A percentile compares a stretch with the other conserved stretches of the same genome.
Conservation (phyloP, 495 filamentous ascomycete genomes). For the Arthonia radiata region DNA sequence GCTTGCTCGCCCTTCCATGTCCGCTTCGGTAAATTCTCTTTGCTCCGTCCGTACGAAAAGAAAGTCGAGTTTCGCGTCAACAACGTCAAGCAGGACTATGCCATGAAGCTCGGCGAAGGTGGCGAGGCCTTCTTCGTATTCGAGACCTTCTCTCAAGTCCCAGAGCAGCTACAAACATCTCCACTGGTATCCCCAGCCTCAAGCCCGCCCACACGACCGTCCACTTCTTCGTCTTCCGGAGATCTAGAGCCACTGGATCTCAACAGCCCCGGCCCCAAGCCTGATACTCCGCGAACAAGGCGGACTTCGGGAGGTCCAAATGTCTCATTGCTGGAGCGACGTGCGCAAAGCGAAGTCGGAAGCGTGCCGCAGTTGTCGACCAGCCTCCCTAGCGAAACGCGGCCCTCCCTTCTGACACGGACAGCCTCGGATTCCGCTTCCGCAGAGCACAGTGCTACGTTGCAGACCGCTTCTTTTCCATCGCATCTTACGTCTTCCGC, state of each 20-base stretch:
- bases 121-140: conserved; percentile 98
- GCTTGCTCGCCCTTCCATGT: conserved; percentile 96
- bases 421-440: too few species aligned
- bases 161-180: conserved; percentile 75
- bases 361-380: too few species aligned
- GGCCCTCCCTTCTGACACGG: too few species aligned
- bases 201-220: conserved; percentile 39
- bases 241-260: conserved; percentile 66
- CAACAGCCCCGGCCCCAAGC: too few species aligned
- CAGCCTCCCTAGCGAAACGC: too few species aligned
- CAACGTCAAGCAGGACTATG: conserved; percentile 66
- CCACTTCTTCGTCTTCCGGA: conserved; percentile 44
- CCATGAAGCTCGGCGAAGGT: conserved; percentile 95
- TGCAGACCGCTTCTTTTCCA: too few species aligned
- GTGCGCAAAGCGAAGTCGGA: too few species aligned
- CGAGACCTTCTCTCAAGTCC: conserved; percentile 72
- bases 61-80: conserved; percentile 98
- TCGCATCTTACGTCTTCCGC: too few species aligned
- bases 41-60: conserved; percentile 89
- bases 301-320: too few species aligned
- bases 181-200: conserved; percentile 68
- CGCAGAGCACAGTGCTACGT: too few species aligned
- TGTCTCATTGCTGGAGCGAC: too few species aligned
- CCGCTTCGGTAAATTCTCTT: conserved; percentile 92
- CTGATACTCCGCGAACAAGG: too few species aligned